A percentile compares a stretch with the other conserved stretches of the same genome.
Evolutionary conservation across 2,329 filamentous ascomycete species (phyloP).

Genomic region (Ophiostoma tasmaniense): DNA sequence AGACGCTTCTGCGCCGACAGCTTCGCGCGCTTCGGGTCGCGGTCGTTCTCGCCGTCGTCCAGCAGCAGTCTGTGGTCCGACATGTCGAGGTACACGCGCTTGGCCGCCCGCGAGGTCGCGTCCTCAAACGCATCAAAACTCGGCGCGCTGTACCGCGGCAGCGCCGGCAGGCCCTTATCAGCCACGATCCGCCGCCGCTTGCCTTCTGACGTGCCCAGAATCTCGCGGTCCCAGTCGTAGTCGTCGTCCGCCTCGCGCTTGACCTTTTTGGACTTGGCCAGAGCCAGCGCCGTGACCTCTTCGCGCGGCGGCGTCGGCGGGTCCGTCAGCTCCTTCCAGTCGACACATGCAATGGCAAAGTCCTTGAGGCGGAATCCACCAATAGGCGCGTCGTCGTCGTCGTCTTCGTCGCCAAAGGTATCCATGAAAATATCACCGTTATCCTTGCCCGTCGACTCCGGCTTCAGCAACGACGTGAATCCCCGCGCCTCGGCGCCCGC

Average conservation of each 20-base stretch:
- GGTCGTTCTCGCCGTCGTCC: conserved; percentile 62
- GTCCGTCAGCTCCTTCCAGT: conserved; percentile 65
- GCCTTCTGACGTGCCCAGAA: conserved; percentile 36
- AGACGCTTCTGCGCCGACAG: conserved; percentile 50
- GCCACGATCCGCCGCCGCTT: conserved; percentile 57
- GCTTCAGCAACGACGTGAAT: conserved; percentile 35
- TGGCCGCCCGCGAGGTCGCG: conserved; percentile 62
- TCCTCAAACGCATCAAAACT: conserved; percentile 74
- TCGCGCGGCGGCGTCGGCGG: conserved; percentile 29
- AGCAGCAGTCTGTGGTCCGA: conserved; percentile 82
- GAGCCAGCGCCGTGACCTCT: conserved; percentile 21
- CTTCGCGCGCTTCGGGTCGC: conserved; percentile 51
- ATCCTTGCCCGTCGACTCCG: conserved; percentile 34
- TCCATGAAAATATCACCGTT: conserved; percentile 35
- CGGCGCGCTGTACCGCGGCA: conserved; percentile 54
- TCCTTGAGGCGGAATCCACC: conserved; percentile 72
- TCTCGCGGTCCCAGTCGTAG: conserved; percentile 57
- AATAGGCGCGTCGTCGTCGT: conserved; percentile 54
- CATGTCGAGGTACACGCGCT: conserved; percentile 73
- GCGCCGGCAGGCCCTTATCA: conserved; percentile 44
- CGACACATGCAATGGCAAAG: conserved; percentile 74
- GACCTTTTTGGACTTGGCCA: conserved; percentile 36
- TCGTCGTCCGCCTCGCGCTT: conserved; percentile 35
- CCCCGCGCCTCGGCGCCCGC: conserved; percentile 43
- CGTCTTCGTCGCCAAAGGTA: conserved; percentile 32